Evolutionary conservation across 2,329 filamentous ascomycete genomes (phyloP), one percentile per base, ranked within the genome.

Genomic region (Leptographium procerum): DNA sequence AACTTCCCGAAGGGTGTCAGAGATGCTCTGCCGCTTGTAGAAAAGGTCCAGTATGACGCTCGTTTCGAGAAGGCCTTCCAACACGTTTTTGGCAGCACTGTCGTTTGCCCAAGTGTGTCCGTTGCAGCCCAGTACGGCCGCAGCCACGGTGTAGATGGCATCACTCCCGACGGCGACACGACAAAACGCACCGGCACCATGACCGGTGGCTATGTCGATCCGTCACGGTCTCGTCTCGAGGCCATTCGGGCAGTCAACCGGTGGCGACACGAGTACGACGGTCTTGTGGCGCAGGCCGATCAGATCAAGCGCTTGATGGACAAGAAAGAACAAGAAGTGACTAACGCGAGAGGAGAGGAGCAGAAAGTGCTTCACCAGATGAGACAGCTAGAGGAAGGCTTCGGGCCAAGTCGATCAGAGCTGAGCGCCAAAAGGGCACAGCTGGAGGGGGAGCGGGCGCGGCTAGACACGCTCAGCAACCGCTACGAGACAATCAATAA

Each of bases 121-220:
- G 83, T 96, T 60, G 94, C 91, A 53, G 84, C 88, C 14, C 91
- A 96, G 68, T 96, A 96, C 69, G 89, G 94, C 26, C 84, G 92
- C 66, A 95, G 88, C 66, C 92, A 97, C 66, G 88, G 88, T 22
- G 85, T 97, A 28, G 91, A 91, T 66, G 91, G 90, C 36, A 96
- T 99, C 64, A 99, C 94, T 0, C 88, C 89, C 4, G 91, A 97
- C 59, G 94, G 94, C 70, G 92, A 97, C 71, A 89, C 89, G 34
- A 91, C 91, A 1, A 95, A 96, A 73, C 96, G 95, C 74, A 88
- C 92, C 65, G 94, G 94, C 72, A 92, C 91, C 16, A 84, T 99
- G 76, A 96, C 91, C 54, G 94, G 94, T 77, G 94, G 94, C 66
- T 99, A 87, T 68, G 87, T 96, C 62, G 94, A 99, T 68, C 83